Evolutionary conservation across 257 asterid species (phyloP).

Genomic region (Coffea eugenioides): DNA sequence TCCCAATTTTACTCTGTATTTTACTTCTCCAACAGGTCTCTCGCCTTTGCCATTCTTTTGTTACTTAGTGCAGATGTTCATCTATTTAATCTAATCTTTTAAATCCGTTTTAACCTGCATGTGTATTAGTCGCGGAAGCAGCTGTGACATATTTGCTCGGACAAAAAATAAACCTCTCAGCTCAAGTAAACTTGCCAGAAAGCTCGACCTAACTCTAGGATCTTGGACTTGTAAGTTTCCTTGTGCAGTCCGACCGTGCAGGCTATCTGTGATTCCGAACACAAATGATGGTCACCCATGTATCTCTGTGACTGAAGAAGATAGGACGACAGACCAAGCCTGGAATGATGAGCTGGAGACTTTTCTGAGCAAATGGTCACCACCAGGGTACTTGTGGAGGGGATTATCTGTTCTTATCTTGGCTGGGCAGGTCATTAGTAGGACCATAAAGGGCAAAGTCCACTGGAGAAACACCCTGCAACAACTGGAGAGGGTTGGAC

Average conservation of each 20-base stretch:
- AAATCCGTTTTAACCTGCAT: conserved; percentile 6
- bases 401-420: conserved; percentile 70
- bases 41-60: neutral
- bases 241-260: conserved; percentile 23
- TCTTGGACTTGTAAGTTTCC: conserved; percentile 29
- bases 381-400: conserved; percentile 91
- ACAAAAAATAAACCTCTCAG: conserved; percentile 22
- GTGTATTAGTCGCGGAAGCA: conserved; percentile 40
- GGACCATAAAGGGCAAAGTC: conserved; percentile 61
- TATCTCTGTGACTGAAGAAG: conserved; percentile 45
- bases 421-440: conserved; percentile 73
- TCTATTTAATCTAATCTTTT: neutral
- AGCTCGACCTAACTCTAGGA: conserved; percentile 33
- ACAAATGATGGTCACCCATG: conserved; percentile 53
- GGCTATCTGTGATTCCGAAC: conserved; percentile 36
- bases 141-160: conserved; percentile 23
- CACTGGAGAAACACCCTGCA: conserved; percentile 91
- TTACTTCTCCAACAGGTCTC: conserved; percentile 48
- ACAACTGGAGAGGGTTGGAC: conserved; percentile 86
- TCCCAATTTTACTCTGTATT: conserved; percentile 47
- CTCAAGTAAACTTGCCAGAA: conserved; percentile 27
- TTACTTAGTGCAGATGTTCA: neutral
- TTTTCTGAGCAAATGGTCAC: conserved; percentile 70
- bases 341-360: conserved; percentile 34
- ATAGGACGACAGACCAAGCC: conserved; percentile 27